Percentiles rank a stretch among this genome's conserved stretches.
These are phyloP conservation scores for Umbelopsis sp. DNA, from an alignment of 371 early-diverging fungal genomes.

Conservation along the genomic window DNA sequence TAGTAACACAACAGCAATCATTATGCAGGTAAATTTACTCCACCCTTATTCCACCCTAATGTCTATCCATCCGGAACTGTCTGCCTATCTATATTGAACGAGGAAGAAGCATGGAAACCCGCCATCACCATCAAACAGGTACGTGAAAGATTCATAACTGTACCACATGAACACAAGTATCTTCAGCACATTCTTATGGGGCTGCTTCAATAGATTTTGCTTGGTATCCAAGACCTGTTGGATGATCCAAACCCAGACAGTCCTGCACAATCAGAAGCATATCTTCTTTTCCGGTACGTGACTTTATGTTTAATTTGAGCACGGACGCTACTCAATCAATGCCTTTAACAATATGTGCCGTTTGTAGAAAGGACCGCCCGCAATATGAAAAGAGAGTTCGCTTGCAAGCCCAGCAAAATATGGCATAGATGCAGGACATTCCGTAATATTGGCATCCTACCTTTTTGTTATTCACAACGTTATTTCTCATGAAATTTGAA, in stretches of 20 bases:
- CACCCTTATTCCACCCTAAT: constrained; percentile 98
- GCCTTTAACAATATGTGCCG: neutral
- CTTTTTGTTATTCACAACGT: neutral
- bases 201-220: constrained; percentile 60
- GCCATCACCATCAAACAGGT: constrained; percentile 98
- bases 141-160: constrained; percentile 19
- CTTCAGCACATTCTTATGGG: neutral
- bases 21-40: constrained; percentile 74
- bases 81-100: constrained; percentile 97
- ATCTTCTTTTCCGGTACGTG: constrained; percentile 80
- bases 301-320: neutral
- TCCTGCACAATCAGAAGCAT: constrained; percentile 97
- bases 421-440: neutral
- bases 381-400: constrained; percentile 80
- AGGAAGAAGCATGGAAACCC: constrained; percentile 98
- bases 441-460: neutral
- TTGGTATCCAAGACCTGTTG: constrained; percentile 93
- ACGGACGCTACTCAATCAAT: neutral
- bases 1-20: neutral
- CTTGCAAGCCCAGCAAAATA: constrained; percentile 70
- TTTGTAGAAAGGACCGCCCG: constrained; percentile 57
- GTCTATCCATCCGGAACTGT: constrained; percentile 99
- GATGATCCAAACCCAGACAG: constrained; percentile 96
- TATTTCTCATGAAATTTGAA: neutral
- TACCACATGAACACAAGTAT: neutral